Evolutionary conservation across 345 rosid species (phyloP), one percentile per base, ranked within the genome.

Genomic region (Xanthoceras sorbifolium): DNA sequence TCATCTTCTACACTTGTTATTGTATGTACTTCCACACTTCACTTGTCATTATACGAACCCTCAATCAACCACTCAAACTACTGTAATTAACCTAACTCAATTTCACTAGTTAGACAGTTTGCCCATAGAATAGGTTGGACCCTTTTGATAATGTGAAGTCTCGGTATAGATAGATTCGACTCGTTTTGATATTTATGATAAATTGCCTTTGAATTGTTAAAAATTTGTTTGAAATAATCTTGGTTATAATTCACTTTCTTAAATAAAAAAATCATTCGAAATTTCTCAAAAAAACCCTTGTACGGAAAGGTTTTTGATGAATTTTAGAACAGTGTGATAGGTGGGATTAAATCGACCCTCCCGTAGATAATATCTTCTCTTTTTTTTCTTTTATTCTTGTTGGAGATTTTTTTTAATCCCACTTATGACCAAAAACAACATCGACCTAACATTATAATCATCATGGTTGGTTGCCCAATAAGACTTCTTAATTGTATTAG

Each of bases 11-110:
- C 12, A 32, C 52, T 60, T 73, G 25, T 46, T 10, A 9, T 42
- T 42, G 46, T 11, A 15, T 18, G 54, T 64, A 64, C 62, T 64
- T 72, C 76, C 80, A 60, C 85, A 77, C 67, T 84, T 71, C 64
- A 60, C 73, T 62, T 68, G 67, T 73, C 79, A 34, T 69, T n/a
- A n/a, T n/a, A n/a, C n/a, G 1, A 42, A 28, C 59, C 46, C 55
- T 54, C 62, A 64, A 9, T 71, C 78, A 36, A 62, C 3, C 73
- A 50, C 54, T 34, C 8, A n/a, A 60, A 5, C 42, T 25, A 70
- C 31, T 31, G 42, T n/a, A n/a, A n/a, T n/a, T n/a, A n/a, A n/a
- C n/a, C n/a, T n/a, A n/a, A n/a, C 75, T 59, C 12, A n/a, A 22
- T 34, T 44, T 54, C 38, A 11, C 50, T 3, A 0, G 31, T 54